phyloP scores from a whole-genome alignment of 2,329 filamentous ascomycete genomes.

The Taxawa tesnikishii region DNA sequence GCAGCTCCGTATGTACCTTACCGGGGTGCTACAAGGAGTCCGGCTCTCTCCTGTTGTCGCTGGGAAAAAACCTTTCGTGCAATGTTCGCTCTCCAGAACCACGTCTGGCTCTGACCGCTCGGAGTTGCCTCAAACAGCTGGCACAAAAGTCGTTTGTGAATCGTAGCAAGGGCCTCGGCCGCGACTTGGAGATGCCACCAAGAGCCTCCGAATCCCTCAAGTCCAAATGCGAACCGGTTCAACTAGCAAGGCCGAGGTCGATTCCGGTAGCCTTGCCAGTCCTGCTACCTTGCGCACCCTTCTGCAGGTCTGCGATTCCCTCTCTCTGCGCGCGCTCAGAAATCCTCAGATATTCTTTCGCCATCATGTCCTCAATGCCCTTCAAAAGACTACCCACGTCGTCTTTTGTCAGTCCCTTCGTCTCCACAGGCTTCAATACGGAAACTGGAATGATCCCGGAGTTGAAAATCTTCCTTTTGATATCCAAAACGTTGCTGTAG shows the following conservation, averaged over 20 bases:
- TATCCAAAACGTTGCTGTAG: conserved; percentile 34
- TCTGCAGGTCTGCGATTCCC: conserved; percentile 11
- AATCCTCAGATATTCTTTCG: conserved; percentile 41
- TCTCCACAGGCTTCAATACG: conserved; percentile 75
- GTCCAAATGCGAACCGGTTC: no score
- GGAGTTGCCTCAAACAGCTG: no score
- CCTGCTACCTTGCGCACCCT: conserved; percentile 1
- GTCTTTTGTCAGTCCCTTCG: conserved; percentile 55
- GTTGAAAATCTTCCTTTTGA: conserved; percentile 29
- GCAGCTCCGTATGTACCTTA: no score
- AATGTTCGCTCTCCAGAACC: no score
- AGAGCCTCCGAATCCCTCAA: no score
- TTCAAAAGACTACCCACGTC: conserved; percentile 66
- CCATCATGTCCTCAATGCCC: conserved; percentile 62
- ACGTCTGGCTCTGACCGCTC: no score
- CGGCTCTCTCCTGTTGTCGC: no score
- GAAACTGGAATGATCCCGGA: conserved; percentile 42
- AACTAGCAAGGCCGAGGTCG: not conserved
- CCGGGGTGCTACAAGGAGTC: no score
- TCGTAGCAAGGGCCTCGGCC: no score
- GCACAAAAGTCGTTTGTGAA: no score
- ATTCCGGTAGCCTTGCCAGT: conserved; percentile 1
- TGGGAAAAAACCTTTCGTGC: no score
- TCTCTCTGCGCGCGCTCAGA: conserved; percentile 16
- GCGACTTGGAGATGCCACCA: no score